Conservation (phyloP, 208 protist species). For the Crithidia acanthocephali region DNA sequence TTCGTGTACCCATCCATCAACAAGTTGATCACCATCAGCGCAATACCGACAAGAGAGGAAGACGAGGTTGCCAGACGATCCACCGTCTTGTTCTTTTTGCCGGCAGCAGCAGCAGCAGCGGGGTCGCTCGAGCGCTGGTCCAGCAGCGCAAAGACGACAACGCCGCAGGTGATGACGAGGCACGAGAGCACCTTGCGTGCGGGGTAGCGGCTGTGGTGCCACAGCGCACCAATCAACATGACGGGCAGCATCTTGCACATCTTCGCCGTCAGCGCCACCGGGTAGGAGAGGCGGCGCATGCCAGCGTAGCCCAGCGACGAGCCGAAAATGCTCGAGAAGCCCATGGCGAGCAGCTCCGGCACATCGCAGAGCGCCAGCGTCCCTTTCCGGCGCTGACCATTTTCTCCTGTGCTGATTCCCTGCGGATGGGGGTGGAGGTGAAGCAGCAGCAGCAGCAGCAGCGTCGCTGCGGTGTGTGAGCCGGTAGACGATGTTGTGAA, state of each 20-base stretch:
- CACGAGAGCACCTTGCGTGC: conserved; percentile 57
- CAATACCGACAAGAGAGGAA: conserved; percentile 44
- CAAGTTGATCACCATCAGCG: conserved; percentile 63
- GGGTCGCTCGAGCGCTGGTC: conserved; percentile 19
- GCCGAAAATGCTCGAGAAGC: conserved; percentile 77
- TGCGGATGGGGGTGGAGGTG: not conserved
- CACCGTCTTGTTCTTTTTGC: not conserved
- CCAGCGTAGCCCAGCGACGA: conserved; percentile 70
- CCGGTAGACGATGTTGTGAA: conserved; percentile 7
- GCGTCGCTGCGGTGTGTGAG: not conserved
- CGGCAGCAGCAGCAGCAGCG: not conserved
- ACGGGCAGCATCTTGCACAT: conserved; percentile 91
- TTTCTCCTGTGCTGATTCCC: not conserved
- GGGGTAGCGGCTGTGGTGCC: conserved; percentile 71
- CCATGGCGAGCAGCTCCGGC: conserved; percentile 49
- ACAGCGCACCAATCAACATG: conserved; percentile 78
- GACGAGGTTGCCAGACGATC: conserved; percentile 4
- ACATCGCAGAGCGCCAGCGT: conserved; percentile 19
- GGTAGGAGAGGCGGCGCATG: conserved; percentile 84
- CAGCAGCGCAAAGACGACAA: conserved; percentile 69
- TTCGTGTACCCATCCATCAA: conserved; percentile 84
- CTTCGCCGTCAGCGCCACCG: conserved; percentile 79
- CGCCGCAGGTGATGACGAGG: conserved; percentile 63
- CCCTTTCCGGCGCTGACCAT: not conserved
- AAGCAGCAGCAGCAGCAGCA: not conserved